These are phyloP conservation scores for Calocybe indica DNA, from an alignment of 768 basidiomycete species.

Conservation along the genomic window DNA sequence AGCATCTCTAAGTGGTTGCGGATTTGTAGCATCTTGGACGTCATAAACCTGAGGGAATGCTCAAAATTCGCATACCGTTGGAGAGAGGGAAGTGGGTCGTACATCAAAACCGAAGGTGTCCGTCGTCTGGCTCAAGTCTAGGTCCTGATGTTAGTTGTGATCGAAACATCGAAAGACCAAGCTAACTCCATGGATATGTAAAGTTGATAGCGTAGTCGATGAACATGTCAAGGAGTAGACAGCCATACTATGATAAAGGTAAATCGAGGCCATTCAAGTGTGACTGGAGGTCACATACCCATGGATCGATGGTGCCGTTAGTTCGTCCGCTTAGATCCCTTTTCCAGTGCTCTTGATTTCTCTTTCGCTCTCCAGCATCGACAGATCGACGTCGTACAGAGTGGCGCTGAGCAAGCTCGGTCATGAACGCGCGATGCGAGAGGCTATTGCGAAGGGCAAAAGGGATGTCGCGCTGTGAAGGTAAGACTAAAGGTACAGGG, in stretches of 20 bases:
- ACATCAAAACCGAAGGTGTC: slow-evolving; percentile 34
- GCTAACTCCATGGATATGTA: slow-evolving; percentile 53
- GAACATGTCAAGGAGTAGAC: slow-evolving; percentile 57
- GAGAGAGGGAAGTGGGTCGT: slow-evolving; percentile 1
- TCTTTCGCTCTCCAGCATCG: slow-evolving; percentile 16
- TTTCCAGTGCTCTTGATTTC: slow-evolving; percentile 31
- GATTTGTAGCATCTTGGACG: slow-evolving; percentile 49
- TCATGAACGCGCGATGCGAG: slow-evolving; percentile 12
- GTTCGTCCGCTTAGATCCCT: slow-evolving; percentile 40
- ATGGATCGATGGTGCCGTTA: slow-evolving; percentile 52
- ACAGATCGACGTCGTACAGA: slow-evolving; percentile 15
- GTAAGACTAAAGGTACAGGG: slow-evolving; percentile 25
- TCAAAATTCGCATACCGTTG: background rate
- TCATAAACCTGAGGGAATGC: slow-evolving; percentile 39
- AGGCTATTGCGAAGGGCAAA: slow-evolving; percentile 14
- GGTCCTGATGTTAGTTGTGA: background rate
- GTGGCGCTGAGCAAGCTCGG: slow-evolving; percentile 15
- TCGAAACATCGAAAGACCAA: background rate
- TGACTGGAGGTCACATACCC: slow-evolving; percentile 27
- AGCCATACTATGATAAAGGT: slow-evolving; percentile 44
- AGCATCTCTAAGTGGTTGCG: slow-evolving; percentile 43
- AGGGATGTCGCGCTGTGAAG: slow-evolving; percentile 28
- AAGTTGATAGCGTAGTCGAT: slow-evolving; percentile 70
- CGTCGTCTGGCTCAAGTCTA: slow-evolving; percentile 21
- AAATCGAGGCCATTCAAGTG: slow-evolving; percentile 1